Percentiles rank a stretch among this genome's conserved stretches.
phyloP scores from a whole-genome alignment of 306 rosid genomes.

The Castanea crenata region DNA sequence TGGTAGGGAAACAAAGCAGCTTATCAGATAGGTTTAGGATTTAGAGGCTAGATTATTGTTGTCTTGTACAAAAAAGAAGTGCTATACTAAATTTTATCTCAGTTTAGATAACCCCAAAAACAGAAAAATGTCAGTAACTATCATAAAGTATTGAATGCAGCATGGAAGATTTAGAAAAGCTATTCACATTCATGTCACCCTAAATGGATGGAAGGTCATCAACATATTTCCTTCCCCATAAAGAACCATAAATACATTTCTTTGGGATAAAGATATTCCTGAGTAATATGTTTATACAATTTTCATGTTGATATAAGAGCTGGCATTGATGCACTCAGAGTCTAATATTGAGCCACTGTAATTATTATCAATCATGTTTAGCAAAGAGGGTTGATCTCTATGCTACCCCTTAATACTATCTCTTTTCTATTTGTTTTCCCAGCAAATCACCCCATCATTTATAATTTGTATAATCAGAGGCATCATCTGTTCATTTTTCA shows the following conservation, averaged over 20 bases:
- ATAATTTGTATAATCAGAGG: neutral
- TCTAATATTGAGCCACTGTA: neutral
- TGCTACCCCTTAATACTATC: neutral
- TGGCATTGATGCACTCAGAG: neutral
- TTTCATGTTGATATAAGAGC: neutral
- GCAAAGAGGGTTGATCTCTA: neutral
- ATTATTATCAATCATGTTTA: neutral
- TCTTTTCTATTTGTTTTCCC: neutral
- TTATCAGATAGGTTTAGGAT: neutral
- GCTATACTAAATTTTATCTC: neutral
- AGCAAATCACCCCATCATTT: neutral
- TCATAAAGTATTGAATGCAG: neutral
- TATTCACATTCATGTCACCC: neutral
- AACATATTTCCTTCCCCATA: neutral
- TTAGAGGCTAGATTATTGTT: neutral
- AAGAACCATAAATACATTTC: neutral
- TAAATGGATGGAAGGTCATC: neutral
- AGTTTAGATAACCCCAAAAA: neutral
- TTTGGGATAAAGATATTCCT: neutral
- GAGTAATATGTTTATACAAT: neutral
- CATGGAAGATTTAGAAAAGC: neutral
- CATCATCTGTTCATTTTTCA: neutral
- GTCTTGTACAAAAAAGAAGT: neutral
- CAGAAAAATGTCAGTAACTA: neutral
- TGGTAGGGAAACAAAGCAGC: neutral